Percentiles rank a stretch among this genome's conserved stretches.
phyloP scores from a whole-genome alignment of 2,329 filamentous ascomycete genomes.

The Scortechinia acanthostroma region DNA sequence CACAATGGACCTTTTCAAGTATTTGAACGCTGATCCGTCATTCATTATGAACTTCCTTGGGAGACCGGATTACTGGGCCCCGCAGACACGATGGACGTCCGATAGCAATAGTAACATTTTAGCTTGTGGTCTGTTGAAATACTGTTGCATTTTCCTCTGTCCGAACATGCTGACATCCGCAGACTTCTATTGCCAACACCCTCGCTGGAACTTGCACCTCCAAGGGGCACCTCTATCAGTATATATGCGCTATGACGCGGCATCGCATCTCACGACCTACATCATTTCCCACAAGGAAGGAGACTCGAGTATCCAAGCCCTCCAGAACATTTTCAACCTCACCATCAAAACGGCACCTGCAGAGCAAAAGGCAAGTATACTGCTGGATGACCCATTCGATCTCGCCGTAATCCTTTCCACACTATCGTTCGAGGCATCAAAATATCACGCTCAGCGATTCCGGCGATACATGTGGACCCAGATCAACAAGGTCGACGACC shows the following conservation, averaged over 20 bases:
- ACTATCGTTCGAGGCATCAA: slow-evolving; percentile 8
- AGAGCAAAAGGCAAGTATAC: slow-evolving; percentile 2
- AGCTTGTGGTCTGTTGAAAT: neutral
- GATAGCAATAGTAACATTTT: neutral
- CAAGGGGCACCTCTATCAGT: slow-evolving; percentile 10
- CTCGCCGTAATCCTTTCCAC: slow-evolving; percentile 7
- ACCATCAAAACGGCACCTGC: slow-evolving; percentile 3
- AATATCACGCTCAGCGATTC: slow-evolving; percentile 2
- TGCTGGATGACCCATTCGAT: slow-evolving; percentile 9
- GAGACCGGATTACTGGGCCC: neutral
- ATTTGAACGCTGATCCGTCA: neutral
- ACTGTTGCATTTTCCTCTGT: neutral
- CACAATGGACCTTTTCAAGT: neutral
- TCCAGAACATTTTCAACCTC: neutral
- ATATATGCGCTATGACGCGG: slow-evolving; percentile 8
- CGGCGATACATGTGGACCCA: slow-evolving; percentile 7
- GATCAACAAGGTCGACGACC: slow-evolving; percentile 10
- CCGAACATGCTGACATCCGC: neutral
- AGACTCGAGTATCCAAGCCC: neutral
- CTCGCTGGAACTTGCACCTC: slow-evolving; percentile 9
- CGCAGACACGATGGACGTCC: neutral
- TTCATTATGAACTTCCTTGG: neutral
- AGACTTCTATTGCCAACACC: slow-evolving; percentile 11
- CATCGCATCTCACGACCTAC: slow-evolving; percentile 7
- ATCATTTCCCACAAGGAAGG: neutral